Base-by-base conservation (phyloP, 2,329 filamentous ascomycete species). In the Fusarium nematophilum region DNA sequence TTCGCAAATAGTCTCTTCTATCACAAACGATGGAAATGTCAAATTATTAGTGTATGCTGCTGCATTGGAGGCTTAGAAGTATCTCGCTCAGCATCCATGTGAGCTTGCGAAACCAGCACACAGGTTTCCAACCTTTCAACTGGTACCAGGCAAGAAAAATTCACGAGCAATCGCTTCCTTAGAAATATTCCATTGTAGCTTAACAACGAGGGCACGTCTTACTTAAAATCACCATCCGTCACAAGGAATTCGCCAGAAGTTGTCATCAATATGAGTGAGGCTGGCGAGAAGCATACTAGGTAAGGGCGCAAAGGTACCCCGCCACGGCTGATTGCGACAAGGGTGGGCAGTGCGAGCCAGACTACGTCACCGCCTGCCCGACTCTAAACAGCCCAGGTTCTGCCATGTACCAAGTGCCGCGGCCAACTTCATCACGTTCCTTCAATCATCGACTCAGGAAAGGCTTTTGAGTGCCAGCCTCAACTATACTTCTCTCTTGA, bases 351-450 rank as follows among this genome's bases (percentile, higher is more conserved):
- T 67, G 63, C 65, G 40, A 58, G 54, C 44, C 53, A 43, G 63
- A 65, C 67, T 68, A 69, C 67, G 67, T 69, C 67, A 69, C 67
- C 62, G 63, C 58, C 61, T 57, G 37, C 61, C 55, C 45, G 33
- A 62, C 52, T 52, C 61, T 45, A 42, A 26, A 37, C 21, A 39
- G 26, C 38, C 15, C 53, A 40, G 47, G 31, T 30, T 64, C 50
- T 54, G 49, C 52, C 49, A 54, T 58, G 54, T 51, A 39, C 48
- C 37, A 58, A 55, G 51, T 55, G 52, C 50, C 40, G 40, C 37
- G 46, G 49, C 53, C 57, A 57, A 64, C 53, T 62, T 36, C 52
- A 65, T 67, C 62, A 61, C 44, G 44, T 47, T 61, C 47, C 48
- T 59, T 62, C 50, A 48, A 53, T 38, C 45, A 33, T 36, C 52